These are phyloP conservation scores for Aspergillus caelatus DNA, from an alignment of 2,329 filamentous ascomycete species.

Conservation along the genomic window DNA sequence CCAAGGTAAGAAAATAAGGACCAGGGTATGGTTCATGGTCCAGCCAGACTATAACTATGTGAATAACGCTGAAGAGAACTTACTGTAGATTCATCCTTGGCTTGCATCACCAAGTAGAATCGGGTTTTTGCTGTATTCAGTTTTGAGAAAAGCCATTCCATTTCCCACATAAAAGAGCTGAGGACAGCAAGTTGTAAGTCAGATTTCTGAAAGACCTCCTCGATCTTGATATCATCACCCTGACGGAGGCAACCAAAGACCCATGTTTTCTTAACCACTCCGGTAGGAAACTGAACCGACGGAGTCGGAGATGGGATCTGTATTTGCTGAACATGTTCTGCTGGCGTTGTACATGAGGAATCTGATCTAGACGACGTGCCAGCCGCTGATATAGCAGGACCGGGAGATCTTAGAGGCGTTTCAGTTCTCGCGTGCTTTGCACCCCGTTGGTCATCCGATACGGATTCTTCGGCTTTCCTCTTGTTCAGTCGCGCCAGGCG, in stretches of 20 bases:
- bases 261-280: conserved; percentile 82
- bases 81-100: conserved; percentile 52
- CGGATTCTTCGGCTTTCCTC: conserved; percentile 51
- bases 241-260: conserved; percentile 63
- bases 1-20: neutral
- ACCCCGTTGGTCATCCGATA: conserved; percentile 30
- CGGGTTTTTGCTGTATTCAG: conserved; percentile 64
- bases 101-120: conserved; percentile 66
- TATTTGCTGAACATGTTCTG: neutral
- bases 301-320: conserved; percentile 22
- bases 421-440: conserved; percentile 29
- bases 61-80: conserved; percentile 8
- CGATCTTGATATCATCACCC: conserved; percentile 78
- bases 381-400: neutral
- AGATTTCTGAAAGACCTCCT: conserved; percentile 77
- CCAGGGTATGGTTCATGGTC: neutral
- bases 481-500: conserved; percentile 70
- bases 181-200: conserved; percentile 76
- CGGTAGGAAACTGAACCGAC: conserved; percentile 55
- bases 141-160: conserved; percentile 76
- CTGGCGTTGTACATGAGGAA: neutral
- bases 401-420: neutral
- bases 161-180: conserved; percentile 86
- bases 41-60: neutral
- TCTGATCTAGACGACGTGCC: neutral